Evolutionary conservation across 371 early-diverging fungal genomes (phyloP), one percentile per base, ranked within the genome.

Genomic region (Cokeromyces recurvatus): DNA sequence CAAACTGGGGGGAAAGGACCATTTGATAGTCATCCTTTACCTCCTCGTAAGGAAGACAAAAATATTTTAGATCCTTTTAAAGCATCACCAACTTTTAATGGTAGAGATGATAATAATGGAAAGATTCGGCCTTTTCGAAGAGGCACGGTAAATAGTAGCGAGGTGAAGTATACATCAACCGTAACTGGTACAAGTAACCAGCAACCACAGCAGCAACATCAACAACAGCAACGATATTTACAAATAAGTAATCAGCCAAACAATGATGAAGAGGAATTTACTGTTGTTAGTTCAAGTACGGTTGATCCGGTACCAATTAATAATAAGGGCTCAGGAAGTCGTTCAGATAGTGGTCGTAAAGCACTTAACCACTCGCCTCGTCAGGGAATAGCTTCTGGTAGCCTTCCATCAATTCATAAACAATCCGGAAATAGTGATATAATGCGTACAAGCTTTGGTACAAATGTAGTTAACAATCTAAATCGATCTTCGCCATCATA

Each of bases 291-390:
- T 43, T 75, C 78, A 0, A 84, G 82, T 38, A 82, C 82, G 0
- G 82, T 81, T 11, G 77, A 78, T 25, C 81, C 84, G 1, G 77
- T 84, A 8, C 73, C 70, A 2, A 84, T 84, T 45, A 68, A 64
- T 23, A 67, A 67, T 36, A 60, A 62, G 36, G 63, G 66, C 10
- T 48, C 58, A 8, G 47, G 62, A 5, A 39, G 60, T 27, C 61
- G 66, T 4, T 43, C 55, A 7, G 53, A 59, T 15, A 8, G 43
- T 4, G 47, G 32, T 10, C 45, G 53, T 17, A 67, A 66, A 47
- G 45, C 48, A 15, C 48, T 46, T 0, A 59, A 56, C 4, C 70
- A 63, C 25, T 67, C 71, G 2, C 74, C 74, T 9, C 65, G 74
- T 6, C 62, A 66, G 34, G 58, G 51, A 12, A 49, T 53, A 10